These are phyloP conservation scores for Atkinsonella hypoxylon DNA, from an alignment of 2,329 filamentous ascomycete species.

Conservation along the genomic window DNA sequence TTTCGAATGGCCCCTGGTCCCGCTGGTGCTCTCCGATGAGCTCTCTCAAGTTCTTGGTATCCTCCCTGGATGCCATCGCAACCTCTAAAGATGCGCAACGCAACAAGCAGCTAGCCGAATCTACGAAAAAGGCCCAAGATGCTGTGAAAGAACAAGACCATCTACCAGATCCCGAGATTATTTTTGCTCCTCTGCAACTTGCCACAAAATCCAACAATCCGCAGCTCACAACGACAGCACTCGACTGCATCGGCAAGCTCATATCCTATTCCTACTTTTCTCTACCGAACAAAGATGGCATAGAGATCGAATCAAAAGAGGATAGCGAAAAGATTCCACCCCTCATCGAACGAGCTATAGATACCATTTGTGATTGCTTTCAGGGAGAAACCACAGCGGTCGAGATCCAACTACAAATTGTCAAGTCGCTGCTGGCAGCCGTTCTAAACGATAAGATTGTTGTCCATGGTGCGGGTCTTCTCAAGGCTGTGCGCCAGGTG, in stretches of 20 bases:
- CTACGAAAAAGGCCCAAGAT: conserved; percentile 67
- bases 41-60: conserved; percentile 92
- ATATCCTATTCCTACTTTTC: conserved; percentile 99
- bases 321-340: conserved; percentile 40
- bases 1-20: conserved; percentile 33
- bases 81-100: conserved; percentile 82
- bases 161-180: conserved; percentile 76
- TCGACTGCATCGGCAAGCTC: conserved; percentile 97
- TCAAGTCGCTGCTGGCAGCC: conserved; percentile 90
- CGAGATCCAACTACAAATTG: conserved; percentile 93
- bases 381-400: conserved; percentile 87
- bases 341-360: conserved; percentile 92
- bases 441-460: conserved; percentile 98
- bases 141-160: conserved; percentile 80
- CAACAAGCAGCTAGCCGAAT: conserved; percentile 72
- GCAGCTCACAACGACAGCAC: conserved; percentile 73
- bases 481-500: conserved; percentile 94
- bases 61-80: conserved; percentile 83
- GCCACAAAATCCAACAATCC: conserved; percentile 81
- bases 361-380: conserved; percentile 98
- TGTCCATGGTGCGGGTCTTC: conserved; percentile 85
- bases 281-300: conserved; percentile 41
- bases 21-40: conserved; percentile 54
- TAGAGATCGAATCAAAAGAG: conserved; percentile 22
- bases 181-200: conserved; percentile 83